Evolutionary conservation across 2,329 filamentous ascomycete genomes (phyloP), one percentile per base, ranked within the genome.

Genomic region (Nothomitra cinnamomea): DNA sequence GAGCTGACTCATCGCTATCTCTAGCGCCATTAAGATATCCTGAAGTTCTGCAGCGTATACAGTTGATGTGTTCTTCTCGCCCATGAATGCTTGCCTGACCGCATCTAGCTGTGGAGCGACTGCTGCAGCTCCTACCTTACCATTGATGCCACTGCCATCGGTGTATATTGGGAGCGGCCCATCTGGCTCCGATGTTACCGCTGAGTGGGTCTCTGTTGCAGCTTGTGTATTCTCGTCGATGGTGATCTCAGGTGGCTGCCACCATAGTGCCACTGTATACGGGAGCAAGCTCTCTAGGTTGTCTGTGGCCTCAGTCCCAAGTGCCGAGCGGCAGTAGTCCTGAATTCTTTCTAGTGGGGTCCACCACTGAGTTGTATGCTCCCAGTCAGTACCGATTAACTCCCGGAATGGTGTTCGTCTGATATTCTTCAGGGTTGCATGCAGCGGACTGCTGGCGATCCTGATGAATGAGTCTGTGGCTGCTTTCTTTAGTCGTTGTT

Each of bases 1-100:
- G n/a, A n/a, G n/a, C n/a, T n/a, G n/a, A n/a, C n/a, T n/a, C n/a
- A n/a, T n/a, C n/a, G n/a, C n/a, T n/a, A n/a, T n/a, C n/a, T n/a
- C n/a, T n/a, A n/a, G n/a, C n/a, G n/a, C n/a, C 17, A 58, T 22
- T 24, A 40, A 51, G 19, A 60, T 58, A 22, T 56, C 54, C 50
- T 58, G 38, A 25, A 60, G 53, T 51, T 60, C 58, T 43, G 53
- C 58, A 5, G 53, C 47, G 49, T 60, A 60, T 53, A 60, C 57
- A 8, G 57, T 60, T 36, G 58, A 57, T 8, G 53, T 57, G 25
- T 53, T 40, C 21, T 21, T 25, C 19, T 56, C 45, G 19, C 53
- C 56, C 43, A 57, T 58, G n/a, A 55, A 56, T 55, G 24, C 13
- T 15, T 42, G n/a, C 13, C 40, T 42, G 13, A 42, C 40, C 15